A percentile compares a stretch with the other conserved stretches of the same genome.
phyloP scores from a whole-genome alignment of 2,329 filamentous ascomycete genomes.

The Didymosphaeria variabile region DNA sequence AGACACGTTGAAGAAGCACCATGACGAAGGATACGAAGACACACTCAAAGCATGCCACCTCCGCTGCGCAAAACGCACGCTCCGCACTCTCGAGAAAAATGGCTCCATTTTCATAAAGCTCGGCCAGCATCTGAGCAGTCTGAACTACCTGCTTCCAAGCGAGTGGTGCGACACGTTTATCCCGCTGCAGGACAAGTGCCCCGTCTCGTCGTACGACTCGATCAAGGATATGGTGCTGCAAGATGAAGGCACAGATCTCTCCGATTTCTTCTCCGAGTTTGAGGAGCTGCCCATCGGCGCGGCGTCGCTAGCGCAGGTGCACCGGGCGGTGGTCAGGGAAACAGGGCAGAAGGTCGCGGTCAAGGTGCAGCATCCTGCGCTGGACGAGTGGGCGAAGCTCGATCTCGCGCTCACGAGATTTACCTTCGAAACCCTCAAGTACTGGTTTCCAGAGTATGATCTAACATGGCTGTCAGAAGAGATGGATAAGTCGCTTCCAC shows the following conservation, averaged over 20 bases:
- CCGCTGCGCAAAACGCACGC: slow-evolving; percentile 87
- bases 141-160: slow-evolving; percentile 90
- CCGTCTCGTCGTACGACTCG: slow-evolving; percentile 86
- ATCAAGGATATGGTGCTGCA: slow-evolving; percentile 85
- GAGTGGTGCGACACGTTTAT: slow-evolving; percentile 98
- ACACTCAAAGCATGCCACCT: slow-evolving; percentile 86
- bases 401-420: slow-evolving; percentile 88
- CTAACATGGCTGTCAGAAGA: slow-evolving; percentile 94
- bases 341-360: slow-evolving; percentile 89
- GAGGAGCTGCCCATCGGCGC: slow-evolving; percentile 83
- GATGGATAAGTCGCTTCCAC: slow-evolving; percentile 88
- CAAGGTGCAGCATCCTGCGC: slow-evolving; percentile 91
- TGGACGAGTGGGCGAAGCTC: slow-evolving; percentile 89
- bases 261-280: slow-evolving; percentile 88
- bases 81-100: slow-evolving; percentile 90
- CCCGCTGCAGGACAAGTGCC: slow-evolving; percentile 93
- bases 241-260: slow-evolving; percentile 82
- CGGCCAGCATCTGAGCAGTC: slow-evolving; percentile 92
- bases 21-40: slow-evolving; percentile 71
- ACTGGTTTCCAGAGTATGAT: slow-evolving; percentile 97
- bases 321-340: slow-evolving; percentile 83
- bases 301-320: slow-evolving; percentile 93
- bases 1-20: slow-evolving; percentile 76
- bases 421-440: slow-evolving; percentile 88
- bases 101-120: slow-evolving; percentile 99